Base-by-base conservation (phyloP, 2,329 filamentous ascomycete genomes). In the Didymella keratinophila region DNA sequence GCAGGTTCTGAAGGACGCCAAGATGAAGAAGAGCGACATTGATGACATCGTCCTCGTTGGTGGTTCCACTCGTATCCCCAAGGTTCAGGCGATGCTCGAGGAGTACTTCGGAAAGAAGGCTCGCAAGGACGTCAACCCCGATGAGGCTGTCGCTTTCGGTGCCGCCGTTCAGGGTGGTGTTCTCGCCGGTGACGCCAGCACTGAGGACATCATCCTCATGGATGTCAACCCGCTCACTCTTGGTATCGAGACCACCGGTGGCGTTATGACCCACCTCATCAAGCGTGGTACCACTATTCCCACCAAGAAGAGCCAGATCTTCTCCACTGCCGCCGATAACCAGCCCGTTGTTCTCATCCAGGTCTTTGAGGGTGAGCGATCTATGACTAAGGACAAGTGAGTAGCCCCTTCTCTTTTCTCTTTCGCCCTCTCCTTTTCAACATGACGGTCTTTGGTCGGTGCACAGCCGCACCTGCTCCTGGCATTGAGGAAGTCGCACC, bases 121-220 rank as follows among this genome's bases (percentile, higher is more conserved):
- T 72, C 93, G 90, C 87, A 98, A 98, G 92, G 92, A 93, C 82
- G 97, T 99, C 80, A 98, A 98, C 88, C 95, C 95, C 71, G 95
- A 99, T 77, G 95, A 98, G 86, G 95, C 95, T 83, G 95, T 98
- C 71, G 95, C 95, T 76, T 98, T 93, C 79, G 95, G 95, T 83
- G 95, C 95, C 65, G 94, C 95, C 70, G 93, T 98, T 71, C 95
- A 99, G 83, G 95, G 90, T 83, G 94, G 93, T 89, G 89, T 98
- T 76, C 86, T 99, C 63, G 90, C 93, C 70, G 93, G 93, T 68
- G 92, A 97, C 82, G 87, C 90, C 75, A 90, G 89, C 75, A 91
- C 91, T 64, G 84, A 81, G n/a, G 87, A 89, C 4, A 79, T 97
- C 64, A 92, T 97, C 76, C 92, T 97, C 72, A 95, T 97, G 92